These are phyloP conservation scores for Gnomoniopsis smithogilvyi DNA, from an alignment of 2,329 filamentous ascomycete genomes.

Conservation along the genomic window DNA sequence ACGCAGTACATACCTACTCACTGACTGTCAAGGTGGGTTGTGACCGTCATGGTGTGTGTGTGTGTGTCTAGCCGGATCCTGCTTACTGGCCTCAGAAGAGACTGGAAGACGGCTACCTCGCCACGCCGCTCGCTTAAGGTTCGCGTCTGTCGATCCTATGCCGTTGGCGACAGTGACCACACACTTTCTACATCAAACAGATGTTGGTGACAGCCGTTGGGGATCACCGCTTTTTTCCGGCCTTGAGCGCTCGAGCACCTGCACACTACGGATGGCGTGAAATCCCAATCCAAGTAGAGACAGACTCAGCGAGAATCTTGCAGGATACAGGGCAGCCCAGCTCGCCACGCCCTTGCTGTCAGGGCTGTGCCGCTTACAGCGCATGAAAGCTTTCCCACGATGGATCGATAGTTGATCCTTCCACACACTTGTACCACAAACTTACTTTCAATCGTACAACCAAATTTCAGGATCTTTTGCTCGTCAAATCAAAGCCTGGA, in stretches of 20 bases:
- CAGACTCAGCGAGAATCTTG: not conserved
- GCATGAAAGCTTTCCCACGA: slow-evolving; percentile 2
- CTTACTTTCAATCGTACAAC: not conserved
- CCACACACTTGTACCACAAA: not conserved
- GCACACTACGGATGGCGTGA: not conserved
- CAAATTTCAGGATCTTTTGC: not conserved
- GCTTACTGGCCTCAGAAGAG: too few relatives aligned
- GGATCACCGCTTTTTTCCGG: not conserved
- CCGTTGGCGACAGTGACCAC: not conserved
- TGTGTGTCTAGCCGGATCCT: not conserved
- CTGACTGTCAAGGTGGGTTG: too few relatives aligned
- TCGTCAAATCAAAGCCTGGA: not conserved
- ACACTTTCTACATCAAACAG: not conserved
- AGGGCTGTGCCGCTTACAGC: not conserved
- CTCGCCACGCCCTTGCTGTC: not conserved
- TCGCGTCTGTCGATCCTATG: not conserved
- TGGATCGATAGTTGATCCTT: slow-evolving; percentile 8
- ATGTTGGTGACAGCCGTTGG: not conserved
- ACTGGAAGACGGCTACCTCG: not conserved
- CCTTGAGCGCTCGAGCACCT: not conserved
- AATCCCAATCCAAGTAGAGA: not conserved
- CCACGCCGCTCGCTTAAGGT: too few relatives aligned
- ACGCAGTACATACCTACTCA: not conserved
- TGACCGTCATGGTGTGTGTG: not conserved
- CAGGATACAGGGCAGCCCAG: not conserved